Percentiles rank a stretch among this genome's conserved stretches.
These are phyloP conservation scores for Ceratocystis papillata DNA, from an alignment of 2,329 filamentous ascomycete genomes.

Conservation along the genomic window DNA sequence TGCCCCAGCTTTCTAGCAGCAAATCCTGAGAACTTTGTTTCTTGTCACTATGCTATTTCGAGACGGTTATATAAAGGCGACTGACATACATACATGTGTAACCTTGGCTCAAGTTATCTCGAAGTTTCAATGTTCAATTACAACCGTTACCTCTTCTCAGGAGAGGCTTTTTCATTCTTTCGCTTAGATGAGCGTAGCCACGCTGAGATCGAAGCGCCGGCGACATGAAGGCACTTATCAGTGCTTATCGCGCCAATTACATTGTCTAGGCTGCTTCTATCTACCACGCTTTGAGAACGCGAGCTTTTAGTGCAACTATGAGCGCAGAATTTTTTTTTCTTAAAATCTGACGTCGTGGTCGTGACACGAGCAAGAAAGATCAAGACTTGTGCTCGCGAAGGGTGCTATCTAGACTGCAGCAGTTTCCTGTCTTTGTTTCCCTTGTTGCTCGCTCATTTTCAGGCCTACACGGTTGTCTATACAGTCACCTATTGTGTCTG, in stretches of 20 bases:
- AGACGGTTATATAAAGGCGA: too few relatives aligned
- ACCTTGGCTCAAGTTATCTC: not conserved
- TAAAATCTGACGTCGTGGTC: not conserved
- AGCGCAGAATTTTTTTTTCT: not conserved
- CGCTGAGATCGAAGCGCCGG: not conserved
- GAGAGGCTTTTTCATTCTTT: too few relatives aligned
- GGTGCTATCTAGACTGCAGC: too few relatives aligned
- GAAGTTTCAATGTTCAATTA: not conserved
- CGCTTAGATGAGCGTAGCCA: not conserved
- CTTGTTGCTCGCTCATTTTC: too few relatives aligned
- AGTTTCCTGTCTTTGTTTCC: too few relatives aligned
- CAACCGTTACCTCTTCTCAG: not conserved
- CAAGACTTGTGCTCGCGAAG: not conserved
- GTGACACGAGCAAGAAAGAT: not conserved
- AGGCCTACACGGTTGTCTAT: not conserved
- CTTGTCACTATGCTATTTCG: too few relatives aligned
- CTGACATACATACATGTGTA: not conserved
- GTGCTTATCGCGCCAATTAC: slow-evolving; percentile 6
- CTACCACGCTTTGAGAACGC: not conserved
- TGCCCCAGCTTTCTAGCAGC: not conserved
- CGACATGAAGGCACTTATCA: not conserved
- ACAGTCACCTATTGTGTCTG: not conserved
- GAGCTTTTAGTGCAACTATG: not conserved
- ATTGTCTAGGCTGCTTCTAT: not conserved
- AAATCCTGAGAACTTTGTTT: not conserved